Percentiles rank a stretch among this genome's conserved stretches.
Evolutionary conservation across 1,139 yeast species (phyloP).

Genomic region (Blastobotrys persicus): DNA sequence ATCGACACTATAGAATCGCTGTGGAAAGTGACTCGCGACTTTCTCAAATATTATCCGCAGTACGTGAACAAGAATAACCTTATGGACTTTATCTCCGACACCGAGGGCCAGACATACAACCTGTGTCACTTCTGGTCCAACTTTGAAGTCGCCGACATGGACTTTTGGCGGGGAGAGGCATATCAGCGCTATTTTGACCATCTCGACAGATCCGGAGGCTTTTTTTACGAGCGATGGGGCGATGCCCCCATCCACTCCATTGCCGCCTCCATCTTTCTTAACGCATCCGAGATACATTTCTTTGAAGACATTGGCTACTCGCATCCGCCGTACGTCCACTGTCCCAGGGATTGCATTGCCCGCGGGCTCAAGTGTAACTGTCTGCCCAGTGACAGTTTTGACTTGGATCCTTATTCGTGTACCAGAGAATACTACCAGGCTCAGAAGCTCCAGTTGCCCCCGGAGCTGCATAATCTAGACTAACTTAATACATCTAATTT

Average conservation of each 20-base stretch:
- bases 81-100: conserved; percentile 67
- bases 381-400: conserved; percentile 63
- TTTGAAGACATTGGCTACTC: conserved; percentile 81
- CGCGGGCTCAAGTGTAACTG: conserved; percentile 50
- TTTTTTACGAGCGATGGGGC: conserved; percentile 95
- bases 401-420: conserved; percentile 87
- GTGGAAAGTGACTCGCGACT: conserved; percentile 74
- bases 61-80: conserved; percentile 54
- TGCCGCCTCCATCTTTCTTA: conserved; percentile 67
- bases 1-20: conserved; percentile 73
- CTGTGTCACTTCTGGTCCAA: conserved; percentile 92
- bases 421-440: conserved; percentile 67
- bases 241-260: conserved; percentile 92
- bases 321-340: conserved; percentile 77
- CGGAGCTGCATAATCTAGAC: neutral
- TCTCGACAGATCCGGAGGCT: conserved; percentile 77
- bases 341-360: conserved; percentile 54
- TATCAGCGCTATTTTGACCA: conserved; percentile 67
- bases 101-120: conserved; percentile 66
- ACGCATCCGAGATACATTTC: conserved; percentile 65
- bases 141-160: conserved; percentile 78
- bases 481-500: neutral
- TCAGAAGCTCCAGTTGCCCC: conserved; percentile 45
- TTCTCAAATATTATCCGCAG: conserved; percentile 63
- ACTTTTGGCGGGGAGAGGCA: conserved; percentile 69